Percentiles rank a stretch among this genome's conserved stretches.
Evolutionary conservation across 2,329 filamentous ascomycete genomes (phyloP).

Genomic region (Diaporthe citrichinensis): DNA sequence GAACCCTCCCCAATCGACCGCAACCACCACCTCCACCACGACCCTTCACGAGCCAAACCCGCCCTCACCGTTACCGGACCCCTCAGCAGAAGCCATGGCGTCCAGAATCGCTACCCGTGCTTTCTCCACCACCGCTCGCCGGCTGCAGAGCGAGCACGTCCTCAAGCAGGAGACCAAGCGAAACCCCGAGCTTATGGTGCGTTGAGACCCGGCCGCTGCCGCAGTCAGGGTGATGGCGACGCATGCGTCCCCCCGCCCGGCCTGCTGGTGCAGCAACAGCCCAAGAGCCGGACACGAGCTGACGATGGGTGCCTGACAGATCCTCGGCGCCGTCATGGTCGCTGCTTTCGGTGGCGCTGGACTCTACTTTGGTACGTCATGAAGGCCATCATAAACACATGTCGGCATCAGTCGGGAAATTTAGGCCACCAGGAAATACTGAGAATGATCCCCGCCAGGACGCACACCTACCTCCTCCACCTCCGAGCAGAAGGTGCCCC

Average conservation of each 20-base stretch:
- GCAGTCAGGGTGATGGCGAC: not conserved
- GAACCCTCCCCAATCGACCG: conserved; percentile 21
- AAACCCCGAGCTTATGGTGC: conserved; percentile 63
- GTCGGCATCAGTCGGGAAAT: not conserved
- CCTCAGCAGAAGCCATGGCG: conserved; percentile 61
- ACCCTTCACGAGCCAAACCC: conserved; percentile 1
- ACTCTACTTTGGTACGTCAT: conserved; percentile 83
- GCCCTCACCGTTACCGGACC: conserved; percentile 38
- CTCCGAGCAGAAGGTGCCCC: conserved; percentile 82
- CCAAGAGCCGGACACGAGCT: conserved; percentile 37
- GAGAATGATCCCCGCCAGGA: conserved; percentile 62
- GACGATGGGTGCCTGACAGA: conserved; percentile 64
- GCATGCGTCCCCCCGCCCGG: not conserved
- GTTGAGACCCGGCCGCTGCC: conserved; percentile 49
- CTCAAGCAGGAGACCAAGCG: conserved; percentile 72
- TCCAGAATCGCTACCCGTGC: conserved; percentile 70
- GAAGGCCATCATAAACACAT: conserved; percentile 4
- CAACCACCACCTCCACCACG: conserved; percentile 39
- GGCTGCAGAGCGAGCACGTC: conserved; percentile 61
- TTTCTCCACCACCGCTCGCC: conserved; percentile 68
- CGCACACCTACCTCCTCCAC: conserved; percentile 87
- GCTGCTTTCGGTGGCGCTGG: conserved; percentile 89
- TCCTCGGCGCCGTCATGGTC: conserved; percentile 92
- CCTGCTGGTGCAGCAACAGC: not conserved
- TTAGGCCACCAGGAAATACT: conserved; percentile 10